Base-by-base conservation (phyloP, 116 monocot genomes). In the Trichopus zeylanicus region DNA sequence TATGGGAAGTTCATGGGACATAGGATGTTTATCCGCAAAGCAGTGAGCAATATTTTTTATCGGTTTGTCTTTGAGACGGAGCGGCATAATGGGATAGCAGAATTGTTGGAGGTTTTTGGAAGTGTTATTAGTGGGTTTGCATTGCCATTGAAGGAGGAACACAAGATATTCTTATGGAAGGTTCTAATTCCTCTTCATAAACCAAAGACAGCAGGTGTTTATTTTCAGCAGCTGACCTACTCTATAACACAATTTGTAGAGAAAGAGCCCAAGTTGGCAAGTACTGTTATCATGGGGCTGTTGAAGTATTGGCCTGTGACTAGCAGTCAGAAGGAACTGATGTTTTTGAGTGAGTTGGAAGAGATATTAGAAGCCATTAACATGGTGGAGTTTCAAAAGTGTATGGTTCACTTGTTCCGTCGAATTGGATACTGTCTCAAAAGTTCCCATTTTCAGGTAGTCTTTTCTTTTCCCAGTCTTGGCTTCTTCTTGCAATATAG, bases 1-100 rank as follows among this genome's bases (percentile, higher is more conserved):
- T 66, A 66, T 46, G 66, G 66, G 9, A 66, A 66, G 46, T 66
- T 66, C 29, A 66, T 66, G 66, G 46, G 29, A 19, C 66, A 66
- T n/a, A 9, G 57, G 39, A 7, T 46, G 2, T 66, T 66, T 24
- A 56, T 66, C 7, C 66, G 66, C 19, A 66, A 56, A 47, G 25
- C 66, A 2, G 56, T 66, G 15, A 66, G 66, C 66, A 55, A 66
- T 34, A 56, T 56, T 2, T 66, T 66, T 8, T 66, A 66, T 26
- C 25, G 66, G 7, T 66, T 55, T 46, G 55, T 56, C 21, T 66
- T 66, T 56, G 66, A 66, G 46, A 66, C 28, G 0, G 66, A 66
- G 16, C 21, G 55, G 28, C 66, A 66, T 22, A 66, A 56, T 8
- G 66, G 66, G 10, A 66, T 66, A 15, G 66, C 66, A 12, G 66